Evolutionary conservation across 208 protist species (phyloP).

Genomic region (Herpetomonas samuelpessoai): DNA sequence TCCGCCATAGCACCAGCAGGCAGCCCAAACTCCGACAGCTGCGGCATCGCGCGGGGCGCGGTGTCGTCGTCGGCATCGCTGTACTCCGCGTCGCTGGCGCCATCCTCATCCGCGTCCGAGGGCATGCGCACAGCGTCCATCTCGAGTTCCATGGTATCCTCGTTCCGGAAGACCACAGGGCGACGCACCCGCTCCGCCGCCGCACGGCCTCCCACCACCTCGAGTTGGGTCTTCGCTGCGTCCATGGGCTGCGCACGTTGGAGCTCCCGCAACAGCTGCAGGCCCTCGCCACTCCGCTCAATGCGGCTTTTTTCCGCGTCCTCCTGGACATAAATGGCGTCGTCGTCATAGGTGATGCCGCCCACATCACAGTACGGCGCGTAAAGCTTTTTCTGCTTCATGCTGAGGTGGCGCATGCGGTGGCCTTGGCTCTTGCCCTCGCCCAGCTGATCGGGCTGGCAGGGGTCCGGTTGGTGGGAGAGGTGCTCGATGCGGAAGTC

Average conservation of each 20-base stretch:
- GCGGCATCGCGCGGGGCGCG: constrained; percentile 17
- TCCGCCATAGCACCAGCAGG: not conserved
- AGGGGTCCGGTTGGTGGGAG: constrained; percentile 95
- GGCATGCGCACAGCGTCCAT: constrained; percentile 46
- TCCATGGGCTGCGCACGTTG: constrained; percentile 78
- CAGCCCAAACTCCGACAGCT: constrained; percentile 22
- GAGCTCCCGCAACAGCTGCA: constrained; percentile 78
- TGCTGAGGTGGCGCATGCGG: constrained; percentile 91
- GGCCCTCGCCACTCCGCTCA: constrained; percentile 82
- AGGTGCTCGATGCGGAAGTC: constrained; percentile 95
- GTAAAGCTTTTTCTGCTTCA: constrained; percentile 96
- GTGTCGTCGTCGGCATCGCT: constrained; percentile 13
- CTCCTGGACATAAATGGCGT: constrained; percentile 97
- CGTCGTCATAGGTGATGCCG: constrained; percentile 98
- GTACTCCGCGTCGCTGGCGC: constrained; percentile 28
- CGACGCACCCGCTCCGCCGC: constrained; percentile 25
- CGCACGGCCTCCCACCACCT: constrained; percentile 26
- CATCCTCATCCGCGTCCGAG: constrained; percentile 39
- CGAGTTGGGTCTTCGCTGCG: constrained; percentile 33
- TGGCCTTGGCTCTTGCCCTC: constrained; percentile 38
- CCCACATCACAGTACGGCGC: constrained; percentile 98
- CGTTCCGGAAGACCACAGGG: constrained; percentile 73
- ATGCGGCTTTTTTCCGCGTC: constrained; percentile 76
- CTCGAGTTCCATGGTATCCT: constrained; percentile 83
- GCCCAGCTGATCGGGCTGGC: constrained; percentile 64